A percentile compares a stretch with the other conserved stretches of the same genome.
phyloP scores from a whole-genome alignment of 2,329 filamentous ascomycete species.

The Chalaropsis ovoidea region DNA sequence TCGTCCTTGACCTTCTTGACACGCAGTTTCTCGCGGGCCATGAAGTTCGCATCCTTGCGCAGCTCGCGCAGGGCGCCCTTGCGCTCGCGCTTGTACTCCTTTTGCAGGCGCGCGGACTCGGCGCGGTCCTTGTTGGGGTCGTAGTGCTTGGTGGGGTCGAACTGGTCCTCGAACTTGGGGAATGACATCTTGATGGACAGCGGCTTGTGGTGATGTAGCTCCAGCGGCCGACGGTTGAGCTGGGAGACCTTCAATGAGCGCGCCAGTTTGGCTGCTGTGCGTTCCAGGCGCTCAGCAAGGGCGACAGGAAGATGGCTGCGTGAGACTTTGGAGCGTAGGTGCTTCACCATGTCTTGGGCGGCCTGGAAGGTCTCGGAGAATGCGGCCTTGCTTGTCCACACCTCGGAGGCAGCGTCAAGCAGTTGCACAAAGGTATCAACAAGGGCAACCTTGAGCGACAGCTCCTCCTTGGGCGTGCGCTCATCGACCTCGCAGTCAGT shows the following conservation, averaged over 20 bases:
- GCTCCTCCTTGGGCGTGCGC: conserved; percentile 30
- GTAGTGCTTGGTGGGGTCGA: conserved; percentile 94
- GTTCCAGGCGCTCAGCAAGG: conserved; percentile 36
- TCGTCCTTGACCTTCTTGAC: conserved; percentile 90
- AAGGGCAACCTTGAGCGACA: conserved; percentile 46
- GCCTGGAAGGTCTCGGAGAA: conserved; percentile 57
- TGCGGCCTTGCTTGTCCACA: conserved; percentile 63
- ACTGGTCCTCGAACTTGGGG: conserved; percentile 92
- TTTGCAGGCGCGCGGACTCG: conserved; percentile 71
- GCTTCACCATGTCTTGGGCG: conserved; percentile 51
- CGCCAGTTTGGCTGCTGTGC: conserved; percentile 39
- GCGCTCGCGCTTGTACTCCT: conserved; percentile 86
- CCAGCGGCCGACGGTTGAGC: conserved; percentile 62
- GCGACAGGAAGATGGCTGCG: conserved; percentile 31
- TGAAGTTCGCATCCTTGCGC: conserved; percentile 88
- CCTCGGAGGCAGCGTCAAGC: conserved; percentile 55
- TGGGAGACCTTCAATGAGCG: conserved; percentile 51
- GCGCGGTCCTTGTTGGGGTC: conserved; percentile 86
- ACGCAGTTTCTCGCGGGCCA: conserved; percentile 78
- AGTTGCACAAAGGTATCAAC: conserved; percentile 54
- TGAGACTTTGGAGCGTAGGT: conserved; percentile 42
- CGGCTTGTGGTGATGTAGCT: conserved; percentile 80
- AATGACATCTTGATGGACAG: conserved; percentile 78
- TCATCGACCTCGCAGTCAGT: conserved; percentile 42
- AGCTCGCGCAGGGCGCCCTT: conserved; percentile 93